phyloP scores from a whole-genome alignment of 2,329 filamentous ascomycete species.

The Aspergillus carbonarius region DNA sequence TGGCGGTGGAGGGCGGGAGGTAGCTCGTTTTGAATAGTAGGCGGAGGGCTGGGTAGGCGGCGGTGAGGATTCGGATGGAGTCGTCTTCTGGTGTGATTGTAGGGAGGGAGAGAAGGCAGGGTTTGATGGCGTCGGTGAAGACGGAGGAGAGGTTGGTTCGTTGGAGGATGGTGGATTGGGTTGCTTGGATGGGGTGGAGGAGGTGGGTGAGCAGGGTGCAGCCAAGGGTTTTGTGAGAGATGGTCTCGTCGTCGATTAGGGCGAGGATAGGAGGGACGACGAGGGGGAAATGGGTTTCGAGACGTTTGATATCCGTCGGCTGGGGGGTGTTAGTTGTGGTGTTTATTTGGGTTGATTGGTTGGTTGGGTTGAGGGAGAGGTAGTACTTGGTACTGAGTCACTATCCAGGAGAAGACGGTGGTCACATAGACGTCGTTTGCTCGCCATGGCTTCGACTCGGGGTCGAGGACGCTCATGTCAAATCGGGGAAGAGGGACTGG shows the following conservation, averaged over 20 bases:
- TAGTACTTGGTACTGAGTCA: conserved; percentile 38
- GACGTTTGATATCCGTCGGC: conserved; percentile 25
- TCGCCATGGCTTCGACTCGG: conserved; percentile 42
- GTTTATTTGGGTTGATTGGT: not conserved
- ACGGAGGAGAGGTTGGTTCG: conserved; percentile 47
- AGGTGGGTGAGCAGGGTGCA: conserved; percentile 38
- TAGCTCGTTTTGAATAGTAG: conserved; percentile 52
- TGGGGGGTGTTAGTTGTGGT: conserved; percentile 16
- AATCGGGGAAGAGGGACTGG: conserved; percentile 38
- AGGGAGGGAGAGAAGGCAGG: conserved; percentile 74
- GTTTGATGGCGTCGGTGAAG: conserved; percentile 49
- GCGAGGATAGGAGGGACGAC: conserved; percentile 45
- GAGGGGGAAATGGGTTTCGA: conserved; percentile 48
- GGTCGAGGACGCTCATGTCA: conserved; percentile 36
- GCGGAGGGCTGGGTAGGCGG: conserved; percentile 67
- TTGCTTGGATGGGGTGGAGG: conserved; percentile 35
- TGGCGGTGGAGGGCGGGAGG: conserved; percentile 24
- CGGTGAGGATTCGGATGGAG: conserved; percentile 62
- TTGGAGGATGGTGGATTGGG: conserved; percentile 40
- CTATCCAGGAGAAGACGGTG: conserved; percentile 37
- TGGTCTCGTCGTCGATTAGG: conserved; percentile 44
- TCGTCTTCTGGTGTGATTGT: conserved; percentile 72
- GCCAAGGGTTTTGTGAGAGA: conserved; percentile 39
- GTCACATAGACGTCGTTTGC: conserved; percentile 35
- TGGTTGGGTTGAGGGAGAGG: not conserved